A percentile compares a stretch with the other conserved stretches of the same genome.
Evolutionary conservation across 2,329 filamentous ascomycete species (phyloP).

Genomic region (Ascochyta clinopodiicola): DNA sequence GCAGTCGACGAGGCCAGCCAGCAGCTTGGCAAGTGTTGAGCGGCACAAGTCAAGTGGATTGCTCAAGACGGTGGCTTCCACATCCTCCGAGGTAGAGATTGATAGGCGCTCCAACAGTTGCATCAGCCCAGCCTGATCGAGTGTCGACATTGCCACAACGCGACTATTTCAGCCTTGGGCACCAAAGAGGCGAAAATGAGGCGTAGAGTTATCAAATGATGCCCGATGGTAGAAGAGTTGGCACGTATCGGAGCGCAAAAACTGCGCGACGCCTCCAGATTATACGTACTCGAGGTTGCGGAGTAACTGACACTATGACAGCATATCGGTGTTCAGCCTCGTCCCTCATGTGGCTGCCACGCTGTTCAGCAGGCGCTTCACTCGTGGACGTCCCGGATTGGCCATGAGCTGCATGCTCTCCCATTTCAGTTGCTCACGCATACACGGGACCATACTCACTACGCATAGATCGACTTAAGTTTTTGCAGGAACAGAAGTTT

Average conservation of each 20-base stretch:
- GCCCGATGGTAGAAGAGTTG: not conserved
- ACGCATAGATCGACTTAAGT: no score
- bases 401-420: no score
- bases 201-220: not conserved
- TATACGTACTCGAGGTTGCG: not conserved
- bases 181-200: not conserved
- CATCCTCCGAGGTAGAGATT: not conserved
- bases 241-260: not conserved
- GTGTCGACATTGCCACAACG: constrained; percentile 6
- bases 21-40: constrained; percentile 28
- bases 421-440: no score
- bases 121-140: constrained; percentile 8
- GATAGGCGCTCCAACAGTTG: constrained; percentile 2
- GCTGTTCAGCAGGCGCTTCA: no score
- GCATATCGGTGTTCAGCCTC: no score
- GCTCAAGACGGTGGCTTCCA: constrained; percentile 15
- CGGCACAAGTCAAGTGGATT: constrained; percentile 41
- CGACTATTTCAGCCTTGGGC: not conserved
- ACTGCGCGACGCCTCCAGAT: not conserved
- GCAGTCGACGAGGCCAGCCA: constrained; percentile 22
- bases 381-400: no score
- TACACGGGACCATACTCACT: no score
- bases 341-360: no score
- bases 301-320: no score
- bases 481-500: no score